Base-by-base conservation (phyloP, 352 stramenopile species). In the Hyaloperonospora brassicae region DNA sequence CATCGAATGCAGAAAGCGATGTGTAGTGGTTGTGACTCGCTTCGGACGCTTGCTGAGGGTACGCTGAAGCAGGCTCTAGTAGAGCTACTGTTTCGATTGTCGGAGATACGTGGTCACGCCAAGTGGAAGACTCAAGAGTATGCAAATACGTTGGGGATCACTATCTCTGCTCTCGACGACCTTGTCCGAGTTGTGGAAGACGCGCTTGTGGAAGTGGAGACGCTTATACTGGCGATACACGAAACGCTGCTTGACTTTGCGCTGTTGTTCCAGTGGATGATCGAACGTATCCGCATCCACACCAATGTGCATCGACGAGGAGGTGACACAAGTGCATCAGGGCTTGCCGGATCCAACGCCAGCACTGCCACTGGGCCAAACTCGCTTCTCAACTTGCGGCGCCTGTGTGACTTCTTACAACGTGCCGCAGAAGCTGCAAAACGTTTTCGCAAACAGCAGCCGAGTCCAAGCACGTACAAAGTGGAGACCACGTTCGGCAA, bases 401-500 rank as follows among this genome's bases (percentile, higher is more conserved):
- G 73, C 11, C 52, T 90, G 7, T 79, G 68, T 8, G 50, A 60
- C 12, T 87, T 90, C 24, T 61, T 90, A 7, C 57, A 81, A 25
- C 59, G 58, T 14, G 80, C 77, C 10, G 59, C 62, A 21, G 49
- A 75, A 22, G 30, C 44, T 24, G 77, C 79, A 2, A 61, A 62
- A 7, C 42, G 30, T 13, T 85, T 75, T 50, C 60, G 58, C 57
- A 58, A 64, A n/a, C 51, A 66, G n/a, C 75, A 89, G 21, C 55
- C 58, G 22, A 50, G 22, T 10, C 55, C 61, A 45, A 76, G 43
- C 50, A 70, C 65, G 45, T 82, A 69, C 46, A 68, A 64, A 25
- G 68, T 90, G 0, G 80, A 90, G 57, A 73, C 72, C 5, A 81
- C 73, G 8, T 90, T 90, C 40, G 78, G 72, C 1, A 90, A 90